Base-by-base conservation (phyloP, 305 asterid species). In the Nicotiana rustica region DNA sequence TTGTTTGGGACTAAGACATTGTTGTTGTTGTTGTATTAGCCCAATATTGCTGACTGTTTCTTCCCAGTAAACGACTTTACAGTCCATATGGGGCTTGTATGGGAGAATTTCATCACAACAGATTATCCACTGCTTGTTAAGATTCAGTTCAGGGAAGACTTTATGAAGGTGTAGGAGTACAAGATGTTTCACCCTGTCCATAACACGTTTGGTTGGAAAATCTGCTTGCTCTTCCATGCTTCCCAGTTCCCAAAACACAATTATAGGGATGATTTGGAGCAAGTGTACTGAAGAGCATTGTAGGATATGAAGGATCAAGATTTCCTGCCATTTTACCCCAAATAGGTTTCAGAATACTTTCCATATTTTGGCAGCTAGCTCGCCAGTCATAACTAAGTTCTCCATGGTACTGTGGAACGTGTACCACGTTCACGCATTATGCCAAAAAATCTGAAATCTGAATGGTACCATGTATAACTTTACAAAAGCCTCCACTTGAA, bases 341-440 rank as follows among this genome's bases (percentile, higher is more conserved):
- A 49, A 49, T 49, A 73, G 7, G 79, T 6, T 61, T 49, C 4
- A 36, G 52, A 47, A 14, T 25, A 49, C 9, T 73, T 49, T 73
- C 62, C 62, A 73, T 41, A 73, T 49, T 73, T 73, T 73, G 62
- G 14, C 79, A 73, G 25, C 62, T 73, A 21, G 29, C 62, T 49
- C 36, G 3, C 14, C 62, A 49, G 44, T 73, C 44, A 47, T 73
- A 21, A 21, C 3, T 73, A 73, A 73, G 41, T 61, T 73, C 62
- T 73, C 79, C 79, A 21, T 47, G 61, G 2, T 66, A 66, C 44
- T 31, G 33, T 66, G 44, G 44, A 66, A 66, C 44, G 6, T 66
- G 19, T 66, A 29, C 41, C 15, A 62, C 0, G 10, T 41, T 12
- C 38, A 13, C 70, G 7, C 44, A 66, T 13, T 13, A 14, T 66